phyloP scores from a whole-genome alignment of 1,139 yeast genomes.

The Suhomyces ambrosiae region DNA sequence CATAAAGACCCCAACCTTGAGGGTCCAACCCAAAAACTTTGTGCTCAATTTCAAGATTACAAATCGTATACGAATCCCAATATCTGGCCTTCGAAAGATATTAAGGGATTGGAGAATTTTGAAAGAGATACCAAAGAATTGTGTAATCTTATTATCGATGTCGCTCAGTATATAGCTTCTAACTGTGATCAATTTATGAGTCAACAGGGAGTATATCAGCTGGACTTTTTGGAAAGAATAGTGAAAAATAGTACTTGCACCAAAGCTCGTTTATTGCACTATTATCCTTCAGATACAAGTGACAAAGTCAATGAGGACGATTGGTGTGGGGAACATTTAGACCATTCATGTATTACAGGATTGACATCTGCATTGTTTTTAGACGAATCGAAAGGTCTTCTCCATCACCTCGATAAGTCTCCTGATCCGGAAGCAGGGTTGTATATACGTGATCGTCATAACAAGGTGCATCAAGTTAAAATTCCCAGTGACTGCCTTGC shows the following conservation, averaged over 20 bases:
- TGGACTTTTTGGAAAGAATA: constrained; percentile 44
- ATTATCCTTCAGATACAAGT: constrained; percentile 35
- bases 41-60: constrained; percentile 33
- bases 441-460: constrained; percentile 52
- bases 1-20: constrained; percentile 45
- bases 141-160: constrained; percentile 51
- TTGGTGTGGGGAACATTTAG: constrained; percentile 71
- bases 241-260: constrained; percentile 56
- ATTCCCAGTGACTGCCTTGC: constrained; percentile 61
- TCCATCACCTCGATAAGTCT: constrained; percentile 25
- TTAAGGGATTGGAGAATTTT: constrained; percentile 29
- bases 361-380: constrained; percentile 58
- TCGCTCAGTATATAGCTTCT: constrained; percentile 53
- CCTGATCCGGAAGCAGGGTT: constrained; percentile 57
- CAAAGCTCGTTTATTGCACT: constrained; percentile 62
- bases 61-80: constrained; percentile 53
- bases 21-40: constrained; percentile 44
- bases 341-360: constrained; percentile 66
- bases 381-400: constrained; percentile 36
- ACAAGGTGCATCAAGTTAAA: constrained; percentile 49
- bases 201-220: constrained; percentile 31
- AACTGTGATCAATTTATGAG: constrained; percentile 53
- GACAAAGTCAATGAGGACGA: constrained; percentile 27
- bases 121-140: constrained; percentile 40
- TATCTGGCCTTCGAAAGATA: constrained; percentile 50